phyloP scores from a whole-genome alignment of 768 basidiomycete genomes.

The Mycena venus region DNA sequence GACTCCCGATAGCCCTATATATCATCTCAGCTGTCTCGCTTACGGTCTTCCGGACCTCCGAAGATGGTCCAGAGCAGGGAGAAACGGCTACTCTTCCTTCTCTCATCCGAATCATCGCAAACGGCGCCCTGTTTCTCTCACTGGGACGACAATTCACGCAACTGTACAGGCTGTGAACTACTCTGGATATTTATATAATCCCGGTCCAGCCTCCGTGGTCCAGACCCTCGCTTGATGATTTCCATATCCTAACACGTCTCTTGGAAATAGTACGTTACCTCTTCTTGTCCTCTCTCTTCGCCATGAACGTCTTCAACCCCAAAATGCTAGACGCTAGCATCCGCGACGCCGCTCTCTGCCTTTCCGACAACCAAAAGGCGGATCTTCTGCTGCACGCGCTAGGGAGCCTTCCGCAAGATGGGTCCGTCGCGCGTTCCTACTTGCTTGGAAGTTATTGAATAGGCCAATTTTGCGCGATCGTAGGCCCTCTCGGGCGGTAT shows the following conservation, averaged over 20 bases:
- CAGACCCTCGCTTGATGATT: not conserved
- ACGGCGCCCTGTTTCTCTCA: not conserved
- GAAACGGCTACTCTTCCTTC: not conserved
- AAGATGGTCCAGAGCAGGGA: not conserved
- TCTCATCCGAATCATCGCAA: not conserved
- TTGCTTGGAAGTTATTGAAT: conserved; percentile 11
- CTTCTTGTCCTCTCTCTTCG: not conserved
- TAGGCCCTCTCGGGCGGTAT: conserved; percentile 69
- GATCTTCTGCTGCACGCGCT: conserved; percentile 85
- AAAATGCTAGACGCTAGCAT: conserved; percentile 84
- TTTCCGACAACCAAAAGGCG: conserved; percentile 76
- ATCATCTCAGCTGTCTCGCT: not conserved
- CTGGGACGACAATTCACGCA: not conserved
- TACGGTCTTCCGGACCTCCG: not conserved
- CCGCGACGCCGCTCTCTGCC: conserved; percentile 70
- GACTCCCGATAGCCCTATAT: not conserved
- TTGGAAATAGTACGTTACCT: not conserved
- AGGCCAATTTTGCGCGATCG: not conserved
- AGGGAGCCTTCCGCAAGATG: conserved; percentile 80
- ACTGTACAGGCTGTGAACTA: not conserved
- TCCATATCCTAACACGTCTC: not conserved
- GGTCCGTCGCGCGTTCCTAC: conserved; percentile 55
- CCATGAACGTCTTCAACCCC: conserved; percentile 79
- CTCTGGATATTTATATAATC: not conserved
- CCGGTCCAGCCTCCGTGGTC: not conserved